Percentiles rank a stretch among this genome's conserved stretches.
Conservation (phyloP, 2,329 filamentous ascomycete species). For the Microascus cirrosus region DNA sequence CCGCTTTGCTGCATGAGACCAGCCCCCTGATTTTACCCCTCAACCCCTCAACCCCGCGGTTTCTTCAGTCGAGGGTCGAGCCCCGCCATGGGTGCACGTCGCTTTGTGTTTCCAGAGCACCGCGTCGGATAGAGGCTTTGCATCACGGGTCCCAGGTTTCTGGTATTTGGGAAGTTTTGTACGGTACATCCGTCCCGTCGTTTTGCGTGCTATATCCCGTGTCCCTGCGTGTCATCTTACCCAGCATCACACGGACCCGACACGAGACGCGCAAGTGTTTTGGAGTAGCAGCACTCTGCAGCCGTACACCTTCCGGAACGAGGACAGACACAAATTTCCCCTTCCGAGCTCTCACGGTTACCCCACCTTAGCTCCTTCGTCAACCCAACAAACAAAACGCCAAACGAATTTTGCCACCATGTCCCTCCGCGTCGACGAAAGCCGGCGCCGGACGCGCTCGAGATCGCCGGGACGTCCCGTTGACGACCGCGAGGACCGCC, state of each 20-base stretch:
- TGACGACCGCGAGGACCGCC: slow-evolving; percentile 11
- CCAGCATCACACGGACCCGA: background rate
- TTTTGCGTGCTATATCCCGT: background rate
- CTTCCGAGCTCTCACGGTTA: background rate
- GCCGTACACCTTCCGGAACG: background rate
- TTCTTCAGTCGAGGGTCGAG: background rate
- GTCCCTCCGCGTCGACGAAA: slow-evolving; percentile 39
- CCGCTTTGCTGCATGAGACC: too few species aligned
- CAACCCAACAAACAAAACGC: background rate
- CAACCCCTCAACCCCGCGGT: background rate
- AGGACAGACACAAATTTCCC: background rate
- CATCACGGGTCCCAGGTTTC: background rate
- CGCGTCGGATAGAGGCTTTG: background rate
- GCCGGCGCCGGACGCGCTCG: slow-evolving; percentile 31
- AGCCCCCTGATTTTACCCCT: background rate
- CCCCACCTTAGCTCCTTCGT: background rate
- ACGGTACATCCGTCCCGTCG: background rate
- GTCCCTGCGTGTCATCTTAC: too few species aligned
- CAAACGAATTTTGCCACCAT: slow-evolving; percentile 20
- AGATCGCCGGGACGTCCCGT: slow-evolving; percentile 30
- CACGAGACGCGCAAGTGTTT: background rate
- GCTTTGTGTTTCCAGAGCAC: background rate
- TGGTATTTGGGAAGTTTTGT: background rate
- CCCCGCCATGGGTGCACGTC: background rate
- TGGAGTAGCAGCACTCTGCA: background rate